Conservation (phyloP, 768 basidiomycete genomes). For the Kwoniella botswanensis region DNA sequence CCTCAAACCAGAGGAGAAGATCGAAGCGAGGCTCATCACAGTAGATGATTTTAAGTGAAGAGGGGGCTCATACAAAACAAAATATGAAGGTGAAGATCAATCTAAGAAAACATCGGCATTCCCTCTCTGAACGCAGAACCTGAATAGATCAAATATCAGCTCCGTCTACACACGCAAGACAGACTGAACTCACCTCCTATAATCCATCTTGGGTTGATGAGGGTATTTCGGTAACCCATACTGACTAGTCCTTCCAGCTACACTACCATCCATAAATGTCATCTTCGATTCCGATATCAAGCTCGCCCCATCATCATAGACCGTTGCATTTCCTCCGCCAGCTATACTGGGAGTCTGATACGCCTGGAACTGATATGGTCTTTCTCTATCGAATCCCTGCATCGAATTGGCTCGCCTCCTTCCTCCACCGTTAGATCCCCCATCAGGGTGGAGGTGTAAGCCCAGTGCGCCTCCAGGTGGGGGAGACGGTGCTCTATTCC, state of each 20-base stretch:
- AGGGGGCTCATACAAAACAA: not conserved
- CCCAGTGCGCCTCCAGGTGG: constrained; percentile 2
- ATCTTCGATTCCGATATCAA: constrained; percentile 35
- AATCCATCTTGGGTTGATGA: constrained; percentile 44
- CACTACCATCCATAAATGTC: constrained; percentile 52
- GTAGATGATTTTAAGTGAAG: not conserved
- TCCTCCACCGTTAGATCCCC: not conserved
- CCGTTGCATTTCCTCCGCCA: constrained; percentile 8
- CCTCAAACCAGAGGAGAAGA: not conserved
- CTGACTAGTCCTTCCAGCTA: constrained; percentile 45
- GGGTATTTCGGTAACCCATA: constrained; percentile 52
- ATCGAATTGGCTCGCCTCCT: constrained; percentile 32
- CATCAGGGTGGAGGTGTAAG: constrained; percentile 9
- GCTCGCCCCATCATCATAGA: constrained; percentile 48
- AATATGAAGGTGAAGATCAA: not conserved
- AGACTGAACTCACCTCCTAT: constrained; percentile 37
- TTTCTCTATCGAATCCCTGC: constrained; percentile 24
- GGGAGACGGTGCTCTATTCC: constrained; percentile 11
- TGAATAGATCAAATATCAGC: not conserved
- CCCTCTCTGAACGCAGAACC: constrained; percentile 51
- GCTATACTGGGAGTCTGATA: constrained; percentile 19
- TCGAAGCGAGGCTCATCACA: not conserved
- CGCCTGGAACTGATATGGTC: constrained; percentile 16
- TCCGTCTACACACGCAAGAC: not conserved
- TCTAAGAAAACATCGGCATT: constrained; percentile 52